Base-by-base conservation (phyloP, 495 filamentous ascomycete species). In the Acidomyces sp. region DNA sequence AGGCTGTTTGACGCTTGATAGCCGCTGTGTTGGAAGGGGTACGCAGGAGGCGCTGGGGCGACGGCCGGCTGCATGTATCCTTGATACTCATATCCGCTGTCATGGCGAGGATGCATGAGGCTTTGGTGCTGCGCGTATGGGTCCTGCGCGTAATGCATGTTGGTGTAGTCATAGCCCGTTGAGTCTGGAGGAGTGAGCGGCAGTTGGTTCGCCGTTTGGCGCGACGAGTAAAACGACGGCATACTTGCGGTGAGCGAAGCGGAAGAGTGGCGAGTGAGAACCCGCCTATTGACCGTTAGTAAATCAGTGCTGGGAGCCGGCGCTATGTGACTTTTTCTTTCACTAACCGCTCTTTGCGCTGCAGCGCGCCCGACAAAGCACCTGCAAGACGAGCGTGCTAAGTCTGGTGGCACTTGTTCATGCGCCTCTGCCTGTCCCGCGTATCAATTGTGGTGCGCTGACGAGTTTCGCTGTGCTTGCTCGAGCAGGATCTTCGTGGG, bases 121-220 rank as follows among this genome's bases (percentile, higher is more conserved):
- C 32, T 37, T 34, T 47, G 51, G 29, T 58, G 53, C n/a, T 40
- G 33, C 23, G 51, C 43, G 33, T 55, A 60, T 4, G 55, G 34
- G 23, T 49, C 37, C 35, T 54, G 58, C 13, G 52, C 45, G 48
- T 57, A 55, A 15, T 54, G 55, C 54, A 59, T 57, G 40, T 45
- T 49, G 45, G 52, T 52, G 45, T 55, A 60, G 12, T 39, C 46
- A 31, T 51, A 59, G 23, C 43, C 57, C 6, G 58, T 45, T 38
- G 55, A 62, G 38, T 62, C 58, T 31, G 58, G 56, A 3, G 58
- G 57, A 24, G 56, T 62, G 37, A 59, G 43, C 40, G 58, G 56
- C 17, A 56, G 23, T 41, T 59, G 56, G 36, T 25, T 46, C 17
- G 43, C 41, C 20, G 30, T 19, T 4, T 35, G 12, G 17, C 48